Percentiles rank a stretch among this genome's conserved stretches.
Evolutionary conservation across 352 stramenopile species (phyloP).

Genomic region (Globisporangium cystogenes): DNA sequence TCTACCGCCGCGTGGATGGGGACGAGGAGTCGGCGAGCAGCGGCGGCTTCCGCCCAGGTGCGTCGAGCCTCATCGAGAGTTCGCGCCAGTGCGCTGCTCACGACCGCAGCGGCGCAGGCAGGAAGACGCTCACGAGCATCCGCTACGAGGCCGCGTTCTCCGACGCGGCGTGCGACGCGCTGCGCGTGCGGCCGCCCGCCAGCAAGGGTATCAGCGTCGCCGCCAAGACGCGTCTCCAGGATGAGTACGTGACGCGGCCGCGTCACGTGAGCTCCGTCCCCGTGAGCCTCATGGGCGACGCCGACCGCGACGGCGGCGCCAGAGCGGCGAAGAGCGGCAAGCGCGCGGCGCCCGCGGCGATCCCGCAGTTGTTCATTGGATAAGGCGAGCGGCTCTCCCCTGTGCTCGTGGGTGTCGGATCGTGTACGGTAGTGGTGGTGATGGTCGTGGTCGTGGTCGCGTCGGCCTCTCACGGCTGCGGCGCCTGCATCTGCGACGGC

Average conservation of each 20-base stretch:
- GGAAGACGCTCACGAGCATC: constrained; percentile 51
- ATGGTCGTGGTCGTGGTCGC: constrained; percentile 3
- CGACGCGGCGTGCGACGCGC: constrained; percentile 25
- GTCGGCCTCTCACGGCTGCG: not conserved
- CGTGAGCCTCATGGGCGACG: constrained; percentile 16
- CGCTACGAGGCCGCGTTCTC: constrained; percentile 51
- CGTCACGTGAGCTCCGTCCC: constrained; percentile 55
- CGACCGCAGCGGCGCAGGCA: no score
- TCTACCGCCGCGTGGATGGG: constrained; percentile 36
- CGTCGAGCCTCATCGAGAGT: not conserved
- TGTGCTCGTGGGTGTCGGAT: not conserved
- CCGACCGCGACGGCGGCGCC: constrained; percentile 3
- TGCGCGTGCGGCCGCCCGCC: constrained; percentile 20
- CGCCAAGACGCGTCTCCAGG: constrained; percentile 59
- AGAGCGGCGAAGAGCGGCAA: constrained; percentile 31
- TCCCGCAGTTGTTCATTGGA: constrained; percentile 72
- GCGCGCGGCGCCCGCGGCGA: constrained; percentile 25
- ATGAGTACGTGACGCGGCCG: constrained; percentile 61
- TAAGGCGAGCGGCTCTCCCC: constrained; percentile 17
- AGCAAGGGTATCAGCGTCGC: constrained; percentile 33
- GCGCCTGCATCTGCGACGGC: constrained; percentile 8
- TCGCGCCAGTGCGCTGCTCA: no score
- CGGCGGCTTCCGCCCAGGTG: constrained; percentile 4
- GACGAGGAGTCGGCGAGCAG: not conserved
- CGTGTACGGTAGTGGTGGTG: not conserved